phyloP scores from a whole-genome alignment of 257 asterid genomes.

The Hygrophila difformis region DNA sequence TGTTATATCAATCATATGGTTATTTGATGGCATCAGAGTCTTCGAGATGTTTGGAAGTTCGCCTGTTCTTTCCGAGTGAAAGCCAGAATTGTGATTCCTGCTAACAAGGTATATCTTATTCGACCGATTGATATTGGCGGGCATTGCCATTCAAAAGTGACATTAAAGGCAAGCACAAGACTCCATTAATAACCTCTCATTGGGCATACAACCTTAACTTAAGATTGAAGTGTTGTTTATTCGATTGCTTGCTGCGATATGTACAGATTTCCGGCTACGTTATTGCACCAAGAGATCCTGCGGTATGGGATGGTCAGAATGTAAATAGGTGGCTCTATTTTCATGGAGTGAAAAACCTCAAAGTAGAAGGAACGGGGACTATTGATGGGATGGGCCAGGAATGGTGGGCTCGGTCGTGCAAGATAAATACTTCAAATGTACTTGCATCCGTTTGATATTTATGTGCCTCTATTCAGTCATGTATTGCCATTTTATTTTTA shows the following conservation, averaged over 20 bases:
- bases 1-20: constrained; percentile 8
- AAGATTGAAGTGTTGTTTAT: not conserved
- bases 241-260: constrained; percentile 6
- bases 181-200: not conserved
- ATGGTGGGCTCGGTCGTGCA: constrained; percentile 97
- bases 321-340: constrained; percentile 77
- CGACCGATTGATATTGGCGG: constrained; percentile 50
- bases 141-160: constrained; percentile 60
- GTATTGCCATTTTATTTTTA: constrained; percentile 6
- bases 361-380: constrained; percentile 63
- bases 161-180: constrained; percentile 37
- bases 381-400: constrained; percentile 60
- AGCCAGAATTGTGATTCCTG: constrained; percentile 41
- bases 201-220: not conserved
- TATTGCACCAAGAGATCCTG: constrained; percentile 63
- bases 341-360: constrained; percentile 45
- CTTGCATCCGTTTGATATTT: constrained; percentile 5
- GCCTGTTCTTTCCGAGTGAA: constrained; percentile 44
- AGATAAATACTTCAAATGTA: constrained; percentile 63
- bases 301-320: constrained; percentile 48
- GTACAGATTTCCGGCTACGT: constrained; percentile 58
- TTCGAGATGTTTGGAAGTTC: constrained; percentile 48
- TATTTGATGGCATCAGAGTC: constrained; percentile 34
- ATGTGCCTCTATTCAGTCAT: not conserved
- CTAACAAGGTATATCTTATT: constrained; percentile 32